Conservation (phyloP, 306 rosid genomes). For the Acacia crassicarpa region DNA sequence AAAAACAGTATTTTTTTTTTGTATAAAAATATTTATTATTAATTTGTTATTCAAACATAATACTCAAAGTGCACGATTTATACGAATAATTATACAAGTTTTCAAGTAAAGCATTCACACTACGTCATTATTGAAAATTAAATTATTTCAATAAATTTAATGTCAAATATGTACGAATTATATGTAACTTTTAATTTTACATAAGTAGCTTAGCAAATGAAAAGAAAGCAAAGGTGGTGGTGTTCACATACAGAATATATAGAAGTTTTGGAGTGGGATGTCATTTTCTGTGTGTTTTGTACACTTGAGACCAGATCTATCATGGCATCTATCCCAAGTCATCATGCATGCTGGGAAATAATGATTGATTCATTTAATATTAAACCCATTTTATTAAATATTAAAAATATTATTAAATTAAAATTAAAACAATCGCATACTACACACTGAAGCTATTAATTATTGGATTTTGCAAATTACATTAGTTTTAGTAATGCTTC, state of each 20-base stretch:
- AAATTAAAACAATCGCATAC: not conserved
- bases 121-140: not conserved
- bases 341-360: not conserved
- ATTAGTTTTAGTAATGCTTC: too few relatives aligned
- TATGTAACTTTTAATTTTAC: not conserved
- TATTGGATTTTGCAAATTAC: not conserved
- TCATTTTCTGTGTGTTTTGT: not conserved
- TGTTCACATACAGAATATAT: not conserved
- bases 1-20: not conserved
- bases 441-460: not conserved
- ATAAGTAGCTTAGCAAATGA: not conserved
- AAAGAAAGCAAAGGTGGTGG: not conserved
- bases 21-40: not conserved
- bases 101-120: not conserved
- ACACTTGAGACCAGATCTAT: not conserved
- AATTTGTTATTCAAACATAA: not conserved
- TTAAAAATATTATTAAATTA: not conserved
- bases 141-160: not conserved
- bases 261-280: not conserved
- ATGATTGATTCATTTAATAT: not conserved
- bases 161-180: not conserved
- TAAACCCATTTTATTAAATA: not conserved
- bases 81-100: not conserved
- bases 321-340: not conserved
- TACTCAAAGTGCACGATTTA: not conserved